Evolutionary conservation across 73 alveolate species (phyloP), one percentile per base, ranked within the genome.

Genomic region (Stentor coeruleus): DNA sequence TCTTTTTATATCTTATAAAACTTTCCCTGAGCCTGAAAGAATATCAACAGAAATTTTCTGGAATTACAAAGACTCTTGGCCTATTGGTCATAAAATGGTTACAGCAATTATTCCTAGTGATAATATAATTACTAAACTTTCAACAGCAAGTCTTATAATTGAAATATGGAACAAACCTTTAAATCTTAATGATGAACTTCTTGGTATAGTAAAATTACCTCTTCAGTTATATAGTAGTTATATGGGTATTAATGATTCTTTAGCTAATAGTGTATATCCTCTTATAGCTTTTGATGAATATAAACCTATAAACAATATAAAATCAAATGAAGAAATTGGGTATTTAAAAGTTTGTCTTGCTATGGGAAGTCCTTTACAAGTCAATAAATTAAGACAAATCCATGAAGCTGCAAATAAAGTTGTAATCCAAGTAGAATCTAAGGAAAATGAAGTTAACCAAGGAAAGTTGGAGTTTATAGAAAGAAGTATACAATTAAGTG

Each of bases 101-200:
- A 74, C 58, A 59, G 90, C 95, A 15, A 11, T 90, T 14, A 40
- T 74, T 15, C 81, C 88, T 66, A 79, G 59, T 20, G 85, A 81
- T 3, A 90, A 87, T 36, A 83, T 77, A 36, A 58, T 86, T 38
- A 72, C 38, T 3, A 83, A 75, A 59, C 82, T 90, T 0, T 40
- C 82, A 39, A 90, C 58, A 35, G 86, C 86, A 41, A 38, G 66
- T 33, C 80, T 90, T 38, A 55, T 87, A 30, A 72, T 90, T 3
- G 96, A 90, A 84, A 91, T 90, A 4, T 90, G 96, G 93, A 92
- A 90, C 59, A 60, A 86, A 57, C 36, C 42, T 3, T 28, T 59
- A 42, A 83, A 91, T 37, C 85, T 87, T 38, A 59, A 87, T 58
- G 91, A 87, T 14, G 85, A 83, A 33, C 83, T 89, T 26, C 42